Percentiles rank a stretch among this genome's conserved stretches.
Conservation (phyloP, 257 asterid genomes). For the Mitragyna speciosa region DNA sequence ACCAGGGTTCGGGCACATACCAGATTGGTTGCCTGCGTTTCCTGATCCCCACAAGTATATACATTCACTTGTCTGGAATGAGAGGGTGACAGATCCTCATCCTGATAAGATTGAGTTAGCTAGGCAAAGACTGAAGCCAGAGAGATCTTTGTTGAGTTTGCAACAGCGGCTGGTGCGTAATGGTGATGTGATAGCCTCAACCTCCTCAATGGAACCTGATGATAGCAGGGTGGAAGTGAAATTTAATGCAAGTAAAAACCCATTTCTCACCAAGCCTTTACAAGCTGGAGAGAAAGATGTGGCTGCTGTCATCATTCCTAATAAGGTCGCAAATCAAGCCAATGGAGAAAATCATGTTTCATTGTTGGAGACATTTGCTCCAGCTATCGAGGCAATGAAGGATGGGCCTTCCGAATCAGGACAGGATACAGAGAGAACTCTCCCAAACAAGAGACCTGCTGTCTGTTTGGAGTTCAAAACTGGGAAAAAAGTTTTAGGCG, state of each 20-base stretch:
- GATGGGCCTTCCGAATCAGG: conserved; percentile 67
- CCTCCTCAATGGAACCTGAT: conserved; percentile 38
- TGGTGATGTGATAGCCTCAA: conserved; percentile 52
- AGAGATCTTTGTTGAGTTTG: conserved; percentile 83
- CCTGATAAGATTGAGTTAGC: conserved; percentile 89
- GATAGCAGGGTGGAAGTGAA: conserved; percentile 27
- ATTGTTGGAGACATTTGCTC: conserved; percentile 84
- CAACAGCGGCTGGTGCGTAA: conserved; percentile 76
- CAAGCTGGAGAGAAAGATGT: conserved; percentile 51
- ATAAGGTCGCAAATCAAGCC: conserved; percentile 36
- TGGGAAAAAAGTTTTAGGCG: conserved; percentile 70
- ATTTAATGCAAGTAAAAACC: conserved; percentile 39
- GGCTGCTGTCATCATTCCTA: conserved; percentile 42
- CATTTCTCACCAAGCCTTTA: conserved; percentile 44
- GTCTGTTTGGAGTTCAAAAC: conserved; percentile 66
- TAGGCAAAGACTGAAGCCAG: conserved; percentile 92
- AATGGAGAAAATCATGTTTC: conserved; percentile 42
- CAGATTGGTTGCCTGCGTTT: conserved; percentile 95
- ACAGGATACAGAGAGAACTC: conserved; percentile 46
- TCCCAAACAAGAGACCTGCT: conserved; percentile 63
- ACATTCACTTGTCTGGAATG: conserved; percentile 84
- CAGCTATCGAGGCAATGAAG: conserved; percentile 92
- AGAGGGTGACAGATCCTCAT: conserved; percentile 78
- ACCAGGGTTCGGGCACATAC: conserved; percentile 65
- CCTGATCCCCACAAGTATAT: conserved; percentile 93